Conservation (phyloP, 2,329 filamentous ascomycete species). For the Penicillium frequentans region DNA sequence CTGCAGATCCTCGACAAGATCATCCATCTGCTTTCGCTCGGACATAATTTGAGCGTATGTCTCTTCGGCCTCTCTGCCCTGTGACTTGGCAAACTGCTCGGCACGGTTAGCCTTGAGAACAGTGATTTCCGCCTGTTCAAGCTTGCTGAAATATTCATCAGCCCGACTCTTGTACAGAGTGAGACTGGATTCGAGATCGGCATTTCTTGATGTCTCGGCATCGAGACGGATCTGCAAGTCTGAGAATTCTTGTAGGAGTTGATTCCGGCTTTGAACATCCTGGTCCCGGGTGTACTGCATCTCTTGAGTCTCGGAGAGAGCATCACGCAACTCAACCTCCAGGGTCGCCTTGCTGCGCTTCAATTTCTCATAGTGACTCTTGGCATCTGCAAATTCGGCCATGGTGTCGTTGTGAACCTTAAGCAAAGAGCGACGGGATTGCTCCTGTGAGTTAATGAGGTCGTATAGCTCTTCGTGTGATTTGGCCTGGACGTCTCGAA, state of each 20-base stretch:
- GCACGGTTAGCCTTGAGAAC: constrained; percentile 89
- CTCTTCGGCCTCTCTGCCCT: constrained; percentile 88
- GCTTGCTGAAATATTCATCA: constrained; percentile 94
- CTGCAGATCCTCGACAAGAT: constrained; percentile 83
- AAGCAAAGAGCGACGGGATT: constrained; percentile 77
- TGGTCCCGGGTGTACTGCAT: constrained; percentile 77
- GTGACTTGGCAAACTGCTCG: constrained; percentile 89
- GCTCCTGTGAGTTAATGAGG: constrained; percentile 87
- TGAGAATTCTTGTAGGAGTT: constrained; percentile 87
- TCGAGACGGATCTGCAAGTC: constrained; percentile 93
- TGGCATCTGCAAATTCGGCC: constrained; percentile 80
- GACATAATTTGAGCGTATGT: constrained; percentile 87
- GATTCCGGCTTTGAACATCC: constrained; percentile 80
- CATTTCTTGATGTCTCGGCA: constrained; percentile 78
- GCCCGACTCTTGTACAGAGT: constrained; percentile 87
- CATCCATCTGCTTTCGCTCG: constrained; percentile 87
- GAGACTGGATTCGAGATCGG: constrained; percentile 80
- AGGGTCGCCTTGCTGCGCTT: constrained; percentile 76
- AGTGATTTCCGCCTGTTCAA: constrained; percentile 94
- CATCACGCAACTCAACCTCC: constrained; percentile 85
- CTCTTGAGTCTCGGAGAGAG: constrained; percentile 79
- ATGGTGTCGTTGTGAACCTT: constrained; percentile 84
- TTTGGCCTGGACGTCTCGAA: constrained; percentile 88
- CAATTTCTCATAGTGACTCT: constrained; percentile 81
- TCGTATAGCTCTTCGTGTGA: constrained; percentile 94